These are phyloP conservation scores for Vitis cinerea DNA, from an alignment of 164 flowering plant species.

Conservation along the genomic window DNA sequence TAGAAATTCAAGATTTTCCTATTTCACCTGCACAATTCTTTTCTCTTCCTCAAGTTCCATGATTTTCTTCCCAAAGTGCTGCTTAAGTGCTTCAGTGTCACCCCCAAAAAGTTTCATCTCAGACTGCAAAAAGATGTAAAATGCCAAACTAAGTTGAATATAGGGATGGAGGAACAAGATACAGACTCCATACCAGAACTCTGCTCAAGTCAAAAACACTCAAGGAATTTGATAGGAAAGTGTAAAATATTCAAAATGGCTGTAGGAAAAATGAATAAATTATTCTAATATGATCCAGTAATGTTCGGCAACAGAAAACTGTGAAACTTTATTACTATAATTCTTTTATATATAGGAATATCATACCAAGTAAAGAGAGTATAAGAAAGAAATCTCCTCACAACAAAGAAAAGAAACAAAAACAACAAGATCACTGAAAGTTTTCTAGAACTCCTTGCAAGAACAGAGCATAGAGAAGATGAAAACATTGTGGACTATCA, in stretches of 20 bases:
- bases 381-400: too few relatives aligned
- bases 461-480: too few relatives aligned
- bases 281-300: background rate
- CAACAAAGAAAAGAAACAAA: too few relatives aligned
- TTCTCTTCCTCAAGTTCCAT: conserved; percentile 93
- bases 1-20: conserved; percentile 6
- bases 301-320: too few relatives aligned
- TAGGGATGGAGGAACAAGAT: background rate
- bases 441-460: too few relatives aligned
- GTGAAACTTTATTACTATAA: too few relatives aligned
- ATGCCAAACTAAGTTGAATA: background rate
- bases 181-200: too few relatives aligned
- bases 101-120: conserved; percentile 86
- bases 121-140: conserved; percentile 47
- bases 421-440: too few relatives aligned
- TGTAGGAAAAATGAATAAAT: background rate
- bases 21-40: conserved; percentile 65
- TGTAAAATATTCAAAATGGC: background rate
- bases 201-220: too few relatives aligned
- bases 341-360: too few relatives aligned
- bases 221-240: background rate
- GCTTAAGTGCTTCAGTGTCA: conserved; percentile 72
- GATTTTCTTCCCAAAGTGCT: conserved; percentile 84
- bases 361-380: too few relatives aligned
- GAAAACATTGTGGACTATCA: too few relatives aligned